Evolutionary conservation across 2,329 filamentous ascomycete species (phyloP), one percentile per base, ranked within the genome.

Genomic region (Fusarium nodosum): DNA sequence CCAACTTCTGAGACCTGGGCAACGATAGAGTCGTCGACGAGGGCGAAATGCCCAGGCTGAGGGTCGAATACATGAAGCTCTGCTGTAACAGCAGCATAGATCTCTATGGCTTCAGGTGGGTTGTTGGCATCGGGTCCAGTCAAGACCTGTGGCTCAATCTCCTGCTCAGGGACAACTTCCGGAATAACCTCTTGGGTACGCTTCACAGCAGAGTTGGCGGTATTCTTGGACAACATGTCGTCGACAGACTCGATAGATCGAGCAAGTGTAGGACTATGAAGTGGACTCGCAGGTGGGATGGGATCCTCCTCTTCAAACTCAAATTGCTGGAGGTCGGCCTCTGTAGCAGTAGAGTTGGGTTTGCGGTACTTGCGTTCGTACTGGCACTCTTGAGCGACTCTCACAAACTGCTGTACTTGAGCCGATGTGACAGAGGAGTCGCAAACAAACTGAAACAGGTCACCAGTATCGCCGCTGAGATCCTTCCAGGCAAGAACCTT

Each of bases 401-500:
- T 85, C 76, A 95, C 89, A 78, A 99, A 98, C 18, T 91, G 88
- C 46, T 90, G 86, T 26, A 96, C 91, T 73, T 94, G 91, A 48
- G 89, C 86, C 4, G 89, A 82, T 30, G 89, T 84, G 42, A 92
- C 88, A 15, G 90, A 90, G 39, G 85, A 79, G 81, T 98, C 96
- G 82, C 94, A 98, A 69, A 99, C 92, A 77, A 98, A 99, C 79
- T 99, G 95, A 86, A 93, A 99, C n/a, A 98, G 86, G 80, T 99
- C 96, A 56, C 94, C 95, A 33, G 89, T 87, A 83, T 99, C 96
- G 59, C 96, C 96, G 74, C 94, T 97, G 64, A 98, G 82, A 77
- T 99, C 96, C 72, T 92, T 91, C 96, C 96, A 99, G 63, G 95
- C 95, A 69, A 99, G 87, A 11, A 98, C 90, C 76, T 92, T 93